Evolutionary conservation across 768 basidiomycete species (phyloP).

Genomic region (Tylopilus plumbeoviolaceoides): DNA sequence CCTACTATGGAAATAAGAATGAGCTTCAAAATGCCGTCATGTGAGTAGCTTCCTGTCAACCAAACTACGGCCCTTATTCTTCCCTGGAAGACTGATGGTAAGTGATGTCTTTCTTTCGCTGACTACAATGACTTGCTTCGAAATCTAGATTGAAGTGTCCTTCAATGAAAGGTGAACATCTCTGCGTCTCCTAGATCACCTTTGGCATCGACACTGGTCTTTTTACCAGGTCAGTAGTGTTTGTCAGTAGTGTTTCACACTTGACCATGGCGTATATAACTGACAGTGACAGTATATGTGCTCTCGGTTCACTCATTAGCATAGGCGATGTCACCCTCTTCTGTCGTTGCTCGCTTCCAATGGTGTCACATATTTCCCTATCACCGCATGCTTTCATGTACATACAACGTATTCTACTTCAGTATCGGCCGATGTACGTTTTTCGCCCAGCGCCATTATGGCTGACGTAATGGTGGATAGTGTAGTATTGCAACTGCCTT

Average conservation of each 20-base stretch:
- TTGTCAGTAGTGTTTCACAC: too few relatives aligned
- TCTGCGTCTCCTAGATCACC: slow-evolving; percentile 34
- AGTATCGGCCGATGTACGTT: neutral
- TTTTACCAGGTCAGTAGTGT: slow-evolving; percentile 29
- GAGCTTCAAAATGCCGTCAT: neutral
- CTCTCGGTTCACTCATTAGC: slow-evolving; percentile 51
- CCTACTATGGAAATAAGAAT: slow-evolving; percentile 32
- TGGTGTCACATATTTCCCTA: slow-evolving; percentile 38
- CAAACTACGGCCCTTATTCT: neutral
- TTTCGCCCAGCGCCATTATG: neutral
- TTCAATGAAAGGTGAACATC: neutral
- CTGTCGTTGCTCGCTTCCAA: neutral
- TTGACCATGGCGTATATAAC: neutral
- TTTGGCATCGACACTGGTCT: slow-evolving; percentile 46
- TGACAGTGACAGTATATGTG: slow-evolving; percentile 39
- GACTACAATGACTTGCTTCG: slow-evolving; percentile 8
- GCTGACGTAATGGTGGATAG: slow-evolving; percentile 24
- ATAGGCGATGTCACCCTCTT: slow-evolving; percentile 22
- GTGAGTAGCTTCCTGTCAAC: neutral
- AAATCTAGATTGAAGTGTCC: slow-evolving; percentile 10
- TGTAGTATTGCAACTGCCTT: slow-evolving; percentile 61
- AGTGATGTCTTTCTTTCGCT: neutral
- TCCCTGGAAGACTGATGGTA: neutral
- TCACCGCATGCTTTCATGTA: slow-evolving; percentile 15
- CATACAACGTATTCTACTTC: neutral